Evolutionary conservation across 768 basidiomycete genomes (phyloP).

Genomic region (Suillus spraguei): DNA sequence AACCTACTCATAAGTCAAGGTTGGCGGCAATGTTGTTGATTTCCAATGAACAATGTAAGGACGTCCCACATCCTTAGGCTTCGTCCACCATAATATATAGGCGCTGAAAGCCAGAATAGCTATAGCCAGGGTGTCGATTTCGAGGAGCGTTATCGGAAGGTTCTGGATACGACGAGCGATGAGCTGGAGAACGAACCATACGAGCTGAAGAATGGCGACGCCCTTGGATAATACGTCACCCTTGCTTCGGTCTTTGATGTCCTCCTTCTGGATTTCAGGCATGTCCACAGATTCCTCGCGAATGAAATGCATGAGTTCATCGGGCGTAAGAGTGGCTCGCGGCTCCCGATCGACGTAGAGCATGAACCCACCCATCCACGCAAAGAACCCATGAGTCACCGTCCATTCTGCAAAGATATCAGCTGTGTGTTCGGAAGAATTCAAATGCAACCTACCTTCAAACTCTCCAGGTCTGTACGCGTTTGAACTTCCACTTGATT

Average conservation of each 20-base stretch:
- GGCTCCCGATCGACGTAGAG: background rate
- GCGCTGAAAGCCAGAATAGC: background rate
- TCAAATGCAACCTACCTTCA: no score
- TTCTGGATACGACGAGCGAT: background rate
- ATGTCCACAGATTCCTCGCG: background rate
- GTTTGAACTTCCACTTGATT: background rate
- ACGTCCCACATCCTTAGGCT: background rate
- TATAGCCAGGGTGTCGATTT: background rate
- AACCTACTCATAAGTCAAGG: background rate
- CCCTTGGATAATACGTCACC: background rate
- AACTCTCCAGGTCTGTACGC: background rate
- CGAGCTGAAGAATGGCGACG: background rate
- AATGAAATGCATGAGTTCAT: background rate
- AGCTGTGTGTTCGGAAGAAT: background rate
- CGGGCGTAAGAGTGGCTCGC: background rate
- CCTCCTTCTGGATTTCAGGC: background rate
- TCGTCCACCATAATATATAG: background rate
- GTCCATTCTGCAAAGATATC: background rate
- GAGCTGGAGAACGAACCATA: background rate
- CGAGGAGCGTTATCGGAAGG: background rate
- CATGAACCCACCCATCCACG: background rate
- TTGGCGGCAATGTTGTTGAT: no score
- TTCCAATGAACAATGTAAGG: background rate
- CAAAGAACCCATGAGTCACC: background rate
- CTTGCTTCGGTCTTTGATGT: background rate